Evolutionary conservation across 2,329 filamentous ascomycete genomes (phyloP).

Genomic region (Pestalotiopsis sp.): DNA sequence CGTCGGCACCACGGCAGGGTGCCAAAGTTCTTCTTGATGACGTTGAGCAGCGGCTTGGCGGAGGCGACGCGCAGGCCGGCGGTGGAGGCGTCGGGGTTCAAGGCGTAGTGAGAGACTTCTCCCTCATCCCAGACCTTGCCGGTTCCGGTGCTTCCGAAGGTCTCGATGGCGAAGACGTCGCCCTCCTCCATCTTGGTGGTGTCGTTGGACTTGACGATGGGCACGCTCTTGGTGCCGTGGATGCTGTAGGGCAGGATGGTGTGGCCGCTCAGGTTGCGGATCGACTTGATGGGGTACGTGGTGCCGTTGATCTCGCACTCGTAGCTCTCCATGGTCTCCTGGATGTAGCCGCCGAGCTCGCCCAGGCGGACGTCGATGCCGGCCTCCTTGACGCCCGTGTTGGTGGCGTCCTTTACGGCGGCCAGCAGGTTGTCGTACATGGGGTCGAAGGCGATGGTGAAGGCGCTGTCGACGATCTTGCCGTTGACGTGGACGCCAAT

Average conservation of each 20-base stretch:
- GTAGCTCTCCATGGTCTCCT: constrained; percentile 92
- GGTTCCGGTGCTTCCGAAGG: constrained; percentile 90
- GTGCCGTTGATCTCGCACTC: constrained; percentile 82
- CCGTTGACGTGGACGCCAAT: constrained; percentile 82
- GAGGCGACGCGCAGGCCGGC: constrained; percentile 77
- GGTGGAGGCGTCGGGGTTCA: constrained; percentile 71
- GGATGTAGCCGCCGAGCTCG: constrained; percentile 81
- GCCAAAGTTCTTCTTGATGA: constrained; percentile 96
- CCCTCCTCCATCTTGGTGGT: constrained; percentile 98
- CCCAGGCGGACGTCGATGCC: constrained; percentile 90
- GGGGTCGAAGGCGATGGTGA: constrained; percentile 75
- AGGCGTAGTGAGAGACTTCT: constrained; percentile 88
- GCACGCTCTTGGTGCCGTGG: constrained; percentile 90
- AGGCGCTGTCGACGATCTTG: constrained; percentile 79
- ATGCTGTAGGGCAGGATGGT: constrained; percentile 89
- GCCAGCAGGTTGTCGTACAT: constrained; percentile 74
- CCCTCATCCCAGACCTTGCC: constrained; percentile 86
- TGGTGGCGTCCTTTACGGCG: constrained; percentile 75
- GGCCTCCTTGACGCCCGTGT: constrained; percentile 86
- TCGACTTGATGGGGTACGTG: constrained; percentile 79
- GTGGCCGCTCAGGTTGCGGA: constrained; percentile 87
- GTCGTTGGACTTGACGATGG: constrained; percentile 86
- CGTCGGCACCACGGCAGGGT: constrained; percentile 88
- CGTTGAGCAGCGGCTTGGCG: constrained; percentile 81
- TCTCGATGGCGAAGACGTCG: constrained; percentile 94